phyloP scores from a whole-genome alignment of 176 grass and related monocot species.

The Carex scoparia region DNA sequence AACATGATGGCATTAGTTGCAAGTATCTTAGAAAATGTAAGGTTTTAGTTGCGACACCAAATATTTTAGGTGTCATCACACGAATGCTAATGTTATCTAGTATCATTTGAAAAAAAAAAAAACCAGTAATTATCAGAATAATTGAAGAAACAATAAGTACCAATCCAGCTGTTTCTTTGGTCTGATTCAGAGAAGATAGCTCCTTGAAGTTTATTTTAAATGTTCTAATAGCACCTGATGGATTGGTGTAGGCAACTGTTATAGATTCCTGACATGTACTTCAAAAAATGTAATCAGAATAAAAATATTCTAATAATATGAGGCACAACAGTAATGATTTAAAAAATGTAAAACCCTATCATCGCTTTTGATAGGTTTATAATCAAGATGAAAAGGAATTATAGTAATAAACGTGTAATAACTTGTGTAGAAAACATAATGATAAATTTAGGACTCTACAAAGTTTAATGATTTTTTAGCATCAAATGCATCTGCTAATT shows the following conservation, averaged over 20 bases:
- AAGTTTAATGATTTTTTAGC: not conserved
- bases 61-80: not conserved
- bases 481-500: not conserved
- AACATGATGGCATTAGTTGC: not conserved
- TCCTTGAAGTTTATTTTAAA: conserved; percentile 56
- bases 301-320: not conserved
- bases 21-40: not conserved
- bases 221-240: conserved; percentile 45
- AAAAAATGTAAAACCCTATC: not conserved
- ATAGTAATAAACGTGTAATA: not conserved
- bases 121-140: not conserved
- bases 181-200: conserved; percentile 30
- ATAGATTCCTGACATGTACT: conserved; percentile 21
- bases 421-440: not conserved
- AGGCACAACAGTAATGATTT: not conserved
- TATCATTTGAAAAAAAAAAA: not conserved
- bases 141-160: conserved; percentile 18
- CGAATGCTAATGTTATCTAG: not conserved
- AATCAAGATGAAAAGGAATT: not conserved
- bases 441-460: not conserved
- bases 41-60: not conserved
- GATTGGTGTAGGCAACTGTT: conserved; percentile 46
- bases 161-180: conserved; percentile 18
- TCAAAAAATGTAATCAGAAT: conserved; percentile 11
- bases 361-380: not conserved